Conservation (phyloP, 2,329 filamentous ascomycete genomes). For the Sporothrix globosa region DNA sequence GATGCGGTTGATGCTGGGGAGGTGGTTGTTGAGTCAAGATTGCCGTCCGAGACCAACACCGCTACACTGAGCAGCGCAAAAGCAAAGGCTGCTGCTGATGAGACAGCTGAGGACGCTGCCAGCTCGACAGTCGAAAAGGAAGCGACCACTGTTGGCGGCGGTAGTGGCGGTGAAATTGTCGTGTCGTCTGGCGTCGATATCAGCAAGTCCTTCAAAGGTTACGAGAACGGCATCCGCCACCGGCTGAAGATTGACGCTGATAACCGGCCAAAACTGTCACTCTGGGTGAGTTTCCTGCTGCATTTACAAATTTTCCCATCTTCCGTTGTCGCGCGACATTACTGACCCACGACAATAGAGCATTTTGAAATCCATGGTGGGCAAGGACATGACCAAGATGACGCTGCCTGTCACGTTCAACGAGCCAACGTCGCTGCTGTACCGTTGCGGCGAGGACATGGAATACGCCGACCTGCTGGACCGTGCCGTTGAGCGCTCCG, state of each 20-base stretch:
- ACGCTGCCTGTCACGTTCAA: constrained; percentile 98
- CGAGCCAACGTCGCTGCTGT: constrained; percentile 92
- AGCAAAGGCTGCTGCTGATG: constrained; percentile 34
- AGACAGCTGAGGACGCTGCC: constrained; percentile 46
- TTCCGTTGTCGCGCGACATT: neutral
- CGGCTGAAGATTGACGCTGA: constrained; percentile 88
- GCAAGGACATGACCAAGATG: constrained; percentile 99
- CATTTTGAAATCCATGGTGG: constrained; percentile 99
- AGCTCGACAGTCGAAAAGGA: neutral
- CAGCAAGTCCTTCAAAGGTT: constrained; percentile 78
- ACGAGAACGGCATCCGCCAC: constrained; percentile 82
- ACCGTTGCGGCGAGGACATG: constrained; percentile 96
- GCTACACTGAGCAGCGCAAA: constrained; percentile 4
- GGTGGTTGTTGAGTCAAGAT: constrained; percentile 73
- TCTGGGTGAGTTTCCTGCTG: constrained; percentile 72
- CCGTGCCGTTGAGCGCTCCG: constrained; percentile 77
- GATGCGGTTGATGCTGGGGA: constrained; percentile 94
- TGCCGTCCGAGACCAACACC: constrained; percentile 50
- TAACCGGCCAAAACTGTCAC: constrained; percentile 87
- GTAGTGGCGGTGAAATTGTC: constrained; percentile 43
- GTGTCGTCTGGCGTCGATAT: constrained; percentile 63
- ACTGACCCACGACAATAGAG: constrained; percentile 57
- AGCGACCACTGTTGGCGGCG: neutral
- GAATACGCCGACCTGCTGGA: constrained; percentile 95
- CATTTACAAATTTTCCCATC: neutral